Percentiles rank a stretch among this genome's conserved stretches.
Conservation (phyloP, 495 filamentous ascomycete species). For the Aspergillus baeticus region DNA sequence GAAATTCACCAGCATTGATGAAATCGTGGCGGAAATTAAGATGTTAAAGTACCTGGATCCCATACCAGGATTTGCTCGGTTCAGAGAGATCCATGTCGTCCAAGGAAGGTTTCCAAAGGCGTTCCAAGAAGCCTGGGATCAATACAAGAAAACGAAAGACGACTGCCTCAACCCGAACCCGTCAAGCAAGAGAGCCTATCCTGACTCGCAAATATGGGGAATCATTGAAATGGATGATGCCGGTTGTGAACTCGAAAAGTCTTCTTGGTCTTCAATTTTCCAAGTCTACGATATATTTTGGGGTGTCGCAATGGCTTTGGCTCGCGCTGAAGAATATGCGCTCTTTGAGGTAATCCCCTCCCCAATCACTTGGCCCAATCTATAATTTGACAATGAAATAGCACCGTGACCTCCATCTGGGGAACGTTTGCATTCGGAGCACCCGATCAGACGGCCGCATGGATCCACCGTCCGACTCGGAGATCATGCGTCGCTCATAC, state of each 20-base stretch:
- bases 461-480: constrained; percentile 32
- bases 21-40: constrained; percentile 65
- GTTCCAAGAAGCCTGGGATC: constrained; percentile 67
- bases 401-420: constrained; percentile 87
- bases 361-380: not conserved
- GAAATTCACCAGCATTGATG: constrained; percentile 48
- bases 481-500: constrained; percentile 27
- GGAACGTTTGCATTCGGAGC: constrained; percentile 75
- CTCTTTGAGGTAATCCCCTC: constrained; percentile 64
- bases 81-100: constrained; percentile 73
- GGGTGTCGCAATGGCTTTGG: constrained; percentile 72
- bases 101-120: constrained; percentile 62
- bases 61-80: constrained; percentile 89
- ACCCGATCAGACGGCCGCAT: constrained; percentile 36
- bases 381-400: constrained; percentile 13
- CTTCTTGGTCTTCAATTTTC: constrained; percentile 48
- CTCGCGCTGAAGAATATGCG: constrained; percentile 68
- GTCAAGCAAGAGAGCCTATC: constrained; percentile 54
- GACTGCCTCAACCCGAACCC: constrained; percentile 67
- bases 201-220: constrained; percentile 69
- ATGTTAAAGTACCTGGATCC: constrained; percentile 74
- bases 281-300: constrained; percentile 86
- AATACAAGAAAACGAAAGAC: constrained; percentile 56
- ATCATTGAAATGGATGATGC: constrained; percentile 88
- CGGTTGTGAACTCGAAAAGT: constrained; percentile 71